phyloP scores from a whole-genome alignment of 2,329 filamentous ascomycete species.

The Verticillium isaacii region DNA sequence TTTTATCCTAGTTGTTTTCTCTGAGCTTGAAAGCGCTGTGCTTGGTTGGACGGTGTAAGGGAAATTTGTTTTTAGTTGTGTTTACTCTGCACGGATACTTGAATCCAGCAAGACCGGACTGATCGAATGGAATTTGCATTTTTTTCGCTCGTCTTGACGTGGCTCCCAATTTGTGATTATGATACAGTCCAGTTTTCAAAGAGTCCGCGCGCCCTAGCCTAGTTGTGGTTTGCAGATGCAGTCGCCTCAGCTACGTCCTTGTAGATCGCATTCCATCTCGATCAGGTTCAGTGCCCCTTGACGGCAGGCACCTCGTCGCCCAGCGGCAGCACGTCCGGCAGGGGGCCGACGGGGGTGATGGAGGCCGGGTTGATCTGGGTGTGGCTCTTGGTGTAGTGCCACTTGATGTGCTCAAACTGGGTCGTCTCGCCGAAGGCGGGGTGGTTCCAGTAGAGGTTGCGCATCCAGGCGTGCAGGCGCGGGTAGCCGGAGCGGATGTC shows the following conservation, averaged over 20 bases:
- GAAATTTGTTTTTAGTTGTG: background rate
- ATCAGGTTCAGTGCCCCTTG: background rate
- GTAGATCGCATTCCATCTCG: background rate
- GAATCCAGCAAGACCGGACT: background rate
- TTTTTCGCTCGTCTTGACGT: background rate
- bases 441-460: constrained; percentile 78
- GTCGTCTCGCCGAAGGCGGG: constrained; percentile 78
- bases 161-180: no score
- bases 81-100: background rate
- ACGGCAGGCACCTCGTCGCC: constrained; percentile 71
- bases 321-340: constrained; percentile 74
- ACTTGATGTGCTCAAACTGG: constrained; percentile 94
- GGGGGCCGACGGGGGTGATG: constrained; percentile 81
- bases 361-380: constrained; percentile 61
- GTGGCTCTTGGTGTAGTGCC: constrained; percentile 58
- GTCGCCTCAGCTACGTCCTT: background rate
- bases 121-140: background rate
- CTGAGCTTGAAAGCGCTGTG: background rate
- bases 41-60: background rate
- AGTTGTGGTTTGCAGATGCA: background rate
- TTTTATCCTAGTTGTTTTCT: background rate
- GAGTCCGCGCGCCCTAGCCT: no score
- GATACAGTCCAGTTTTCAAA: no score
- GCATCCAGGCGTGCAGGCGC: constrained; percentile 73
- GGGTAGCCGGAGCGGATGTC: constrained; percentile 86